phyloP scores from a whole-genome alignment of 2,329 filamentous ascomycete genomes.

The Leptographium flavum region DNA sequence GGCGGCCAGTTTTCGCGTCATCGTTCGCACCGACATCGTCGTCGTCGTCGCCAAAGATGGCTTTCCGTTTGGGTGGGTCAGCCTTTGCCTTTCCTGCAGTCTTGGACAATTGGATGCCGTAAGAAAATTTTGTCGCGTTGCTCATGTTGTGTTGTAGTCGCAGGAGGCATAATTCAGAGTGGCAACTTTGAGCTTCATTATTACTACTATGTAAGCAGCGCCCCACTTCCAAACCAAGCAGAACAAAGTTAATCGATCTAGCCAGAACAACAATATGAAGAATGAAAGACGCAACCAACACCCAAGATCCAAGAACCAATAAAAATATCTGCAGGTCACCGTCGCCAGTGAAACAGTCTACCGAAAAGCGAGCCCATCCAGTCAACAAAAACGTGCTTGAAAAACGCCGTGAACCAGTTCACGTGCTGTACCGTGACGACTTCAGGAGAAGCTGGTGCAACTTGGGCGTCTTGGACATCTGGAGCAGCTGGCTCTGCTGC shows the following conservation, averaged over 20 bases:
- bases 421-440: slow-evolving; percentile 5
- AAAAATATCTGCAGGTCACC: neutral
- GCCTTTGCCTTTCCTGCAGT: slow-evolving; percentile 43
- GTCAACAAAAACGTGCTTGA: slow-evolving; percentile 23
- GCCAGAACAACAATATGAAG: no score
- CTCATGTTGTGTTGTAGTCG: neutral
- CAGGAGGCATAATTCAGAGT: no score
- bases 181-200: no score
- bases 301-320: neutral
- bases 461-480: neutral
- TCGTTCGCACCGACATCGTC: slow-evolving; percentile 32
- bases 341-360: slow-evolving; percentile 16
- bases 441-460: neutral
- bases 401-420: slow-evolving; percentile 21
- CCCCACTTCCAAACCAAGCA: no score
- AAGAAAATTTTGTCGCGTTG: slow-evolving; percentile 6
- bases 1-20: slow-evolving; percentile 1
- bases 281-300: no score
- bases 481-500: no score
- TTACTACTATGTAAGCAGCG: neutral
- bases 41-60: slow-evolving; percentile 44
- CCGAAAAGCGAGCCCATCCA: slow-evolving; percentile 23
- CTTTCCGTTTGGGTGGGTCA: slow-evolving; percentile 33
- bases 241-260: no score
- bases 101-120: slow-evolving; percentile 14